phyloP scores from a whole-genome alignment of 2,329 filamentous ascomycete genomes.

The Curvularia spicifera region DNA sequence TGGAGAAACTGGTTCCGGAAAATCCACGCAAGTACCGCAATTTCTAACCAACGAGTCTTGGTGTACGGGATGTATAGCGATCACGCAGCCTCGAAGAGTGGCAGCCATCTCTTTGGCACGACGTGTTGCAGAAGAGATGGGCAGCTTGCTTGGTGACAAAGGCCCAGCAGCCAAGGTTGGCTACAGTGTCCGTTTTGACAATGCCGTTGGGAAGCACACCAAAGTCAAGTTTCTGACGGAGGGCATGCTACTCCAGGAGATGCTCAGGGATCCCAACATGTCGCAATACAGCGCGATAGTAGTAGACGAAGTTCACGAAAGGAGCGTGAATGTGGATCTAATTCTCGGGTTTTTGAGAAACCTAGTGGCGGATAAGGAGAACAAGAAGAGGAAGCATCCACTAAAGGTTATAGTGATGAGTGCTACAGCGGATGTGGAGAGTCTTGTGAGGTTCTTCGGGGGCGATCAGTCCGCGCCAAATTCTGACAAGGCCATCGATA shows the following conservation, averaged over 20 bases:
- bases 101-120: constrained; percentile 90
- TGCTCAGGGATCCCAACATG: constrained; percentile 82
- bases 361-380: constrained; percentile 69
- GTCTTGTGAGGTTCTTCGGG: constrained; percentile 77
- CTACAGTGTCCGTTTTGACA: constrained; percentile 95
- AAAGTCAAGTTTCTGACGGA: constrained; percentile 94
- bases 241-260: constrained; percentile 93
- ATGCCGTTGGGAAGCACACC: constrained; percentile 79
- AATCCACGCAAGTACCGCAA: constrained; percentile 95
- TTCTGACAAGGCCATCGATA: constrained; percentile 20
- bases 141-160: constrained; percentile 65
- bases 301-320: constrained; percentile 96
- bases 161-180: constrained; percentile 73
- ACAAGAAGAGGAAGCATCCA: constrained; percentile 64
- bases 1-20: constrained; percentile 94
- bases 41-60: constrained; percentile 81
- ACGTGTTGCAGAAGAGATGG: constrained; percentile 85
- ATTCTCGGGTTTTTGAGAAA: constrained; percentile 86
- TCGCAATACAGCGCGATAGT: constrained; percentile 87
- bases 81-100: constrained; percentile 92
- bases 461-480: constrained; percentile 18
- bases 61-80: constrained; percentile 81
- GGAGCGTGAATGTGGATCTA: constrained; percentile 92
- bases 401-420: constrained; percentile 96
- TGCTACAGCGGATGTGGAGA: constrained; percentile 88